These are phyloP conservation scores for Papiliotrema laurentii DNA, from an alignment of 1,284 basidiomycete species.

Conservation along the genomic window DNA sequence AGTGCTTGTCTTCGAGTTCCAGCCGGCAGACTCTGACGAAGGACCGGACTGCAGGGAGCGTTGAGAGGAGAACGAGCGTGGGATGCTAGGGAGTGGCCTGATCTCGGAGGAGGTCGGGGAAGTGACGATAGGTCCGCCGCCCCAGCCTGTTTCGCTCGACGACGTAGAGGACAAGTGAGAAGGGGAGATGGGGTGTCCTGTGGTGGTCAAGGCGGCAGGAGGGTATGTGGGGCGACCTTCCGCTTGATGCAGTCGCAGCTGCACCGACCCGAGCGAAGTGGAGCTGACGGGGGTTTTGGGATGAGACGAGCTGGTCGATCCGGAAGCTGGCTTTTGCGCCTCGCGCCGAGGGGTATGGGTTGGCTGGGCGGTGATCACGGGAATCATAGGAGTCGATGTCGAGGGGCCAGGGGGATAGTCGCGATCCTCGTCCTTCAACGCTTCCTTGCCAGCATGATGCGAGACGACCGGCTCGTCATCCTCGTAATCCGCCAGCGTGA, in stretches of 20 bases:
- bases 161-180: background rate
- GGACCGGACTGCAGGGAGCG: background rate
- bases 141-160: no score
- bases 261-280: no score
- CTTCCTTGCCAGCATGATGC: no score
- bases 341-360: background rate
- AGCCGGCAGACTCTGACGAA: background rate
- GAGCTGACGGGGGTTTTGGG: background rate
- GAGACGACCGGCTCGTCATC: conserved; percentile 16
- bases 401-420: no score
- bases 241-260: conserved; percentile 4
- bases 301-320: background rate
- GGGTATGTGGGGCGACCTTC: conserved; percentile 3
- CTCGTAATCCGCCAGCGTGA: conserved; percentile 32
- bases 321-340: background rate
- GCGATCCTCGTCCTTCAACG: no score
- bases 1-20: background rate
- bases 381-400: background rate
- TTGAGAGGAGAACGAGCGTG: conserved; percentile 1
- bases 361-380: background rate
- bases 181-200: background rate
- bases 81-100: conserved; percentile 2
- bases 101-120: conserved; percentile 1
- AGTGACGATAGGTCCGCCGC: no score
- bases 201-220: background rate